These are phyloP conservation scores for Delonix regia DNA, from an alignment of 306 rosid genomes.

Conservation along the genomic window DNA sequence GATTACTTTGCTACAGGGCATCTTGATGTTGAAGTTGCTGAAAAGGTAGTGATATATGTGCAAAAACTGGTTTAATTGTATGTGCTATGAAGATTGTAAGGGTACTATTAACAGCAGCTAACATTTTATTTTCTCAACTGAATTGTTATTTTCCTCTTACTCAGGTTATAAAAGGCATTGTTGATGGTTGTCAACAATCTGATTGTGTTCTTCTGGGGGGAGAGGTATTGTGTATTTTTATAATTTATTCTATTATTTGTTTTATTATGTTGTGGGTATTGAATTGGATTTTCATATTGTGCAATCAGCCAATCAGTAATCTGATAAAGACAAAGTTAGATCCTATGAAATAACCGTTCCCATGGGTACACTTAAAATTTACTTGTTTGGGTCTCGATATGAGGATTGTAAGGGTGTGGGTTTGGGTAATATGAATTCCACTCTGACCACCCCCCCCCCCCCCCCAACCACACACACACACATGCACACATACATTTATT, in stretches of 20 bases:
- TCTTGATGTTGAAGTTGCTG: conserved; percentile 89
- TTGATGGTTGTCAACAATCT: conserved; percentile 84
- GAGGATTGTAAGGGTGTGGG: no score
- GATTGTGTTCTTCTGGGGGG: conserved; percentile 86
- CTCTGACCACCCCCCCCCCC: no score
- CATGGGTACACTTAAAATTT: no score
- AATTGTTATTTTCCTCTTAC: not conserved
- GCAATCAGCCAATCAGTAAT: not conserved
- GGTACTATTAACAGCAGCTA: not conserved
- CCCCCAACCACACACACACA: no score
- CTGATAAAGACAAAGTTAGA: not conserved
- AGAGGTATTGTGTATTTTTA: conserved; percentile 75
- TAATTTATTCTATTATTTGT: not conserved
- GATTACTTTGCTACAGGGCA: conserved; percentile 90
- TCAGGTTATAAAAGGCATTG: conserved; percentile 86
- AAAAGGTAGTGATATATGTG: conserved; percentile 53
- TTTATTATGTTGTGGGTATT: not conserved
- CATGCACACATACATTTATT: no score
- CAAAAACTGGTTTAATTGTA: conserved; percentile 4
- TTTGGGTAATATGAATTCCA: no score
- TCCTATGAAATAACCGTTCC: not conserved
- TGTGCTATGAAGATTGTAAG: not conserved
- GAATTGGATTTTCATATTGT: conserved; percentile 7
- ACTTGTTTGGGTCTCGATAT: no score
- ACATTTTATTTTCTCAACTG: not conserved